Conservation (phyloP, 2,329 filamentous ascomycete genomes). For the Hypoxylon sp. region DNA sequence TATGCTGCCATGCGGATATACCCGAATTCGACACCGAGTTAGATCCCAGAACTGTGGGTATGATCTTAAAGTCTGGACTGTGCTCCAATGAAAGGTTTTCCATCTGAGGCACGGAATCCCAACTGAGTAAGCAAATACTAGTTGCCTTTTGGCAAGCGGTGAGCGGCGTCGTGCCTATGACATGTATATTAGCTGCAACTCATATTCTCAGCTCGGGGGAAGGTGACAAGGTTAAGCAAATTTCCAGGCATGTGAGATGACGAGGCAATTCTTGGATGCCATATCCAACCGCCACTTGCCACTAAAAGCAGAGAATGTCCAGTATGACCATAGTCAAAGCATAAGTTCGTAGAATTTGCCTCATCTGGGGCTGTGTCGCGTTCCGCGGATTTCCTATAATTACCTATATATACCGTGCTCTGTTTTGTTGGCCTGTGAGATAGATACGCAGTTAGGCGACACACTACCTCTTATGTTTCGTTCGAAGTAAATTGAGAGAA, state of each 20-base stretch:
- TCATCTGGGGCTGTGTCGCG: background rate
- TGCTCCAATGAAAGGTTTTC: background rate
- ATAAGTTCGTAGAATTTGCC: background rate
- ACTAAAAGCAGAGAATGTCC: background rate
- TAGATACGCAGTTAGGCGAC: background rate
- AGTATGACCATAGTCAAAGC: background rate
- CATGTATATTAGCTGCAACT: background rate
- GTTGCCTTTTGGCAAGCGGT: slow-evolving; percentile 4
- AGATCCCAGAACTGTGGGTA: background rate
- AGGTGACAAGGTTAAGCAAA: background rate
- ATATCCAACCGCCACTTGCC: background rate
- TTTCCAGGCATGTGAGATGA: background rate
- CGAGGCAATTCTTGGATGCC: background rate
- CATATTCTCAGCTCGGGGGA: background rate
- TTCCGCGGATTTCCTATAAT: background rate
- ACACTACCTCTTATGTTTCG: background rate
- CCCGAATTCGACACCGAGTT: background rate
- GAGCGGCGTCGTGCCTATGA: background rate
- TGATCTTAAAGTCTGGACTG: too few species aligned
- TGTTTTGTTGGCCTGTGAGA: background rate
- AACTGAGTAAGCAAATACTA: slow-evolving; percentile 2
- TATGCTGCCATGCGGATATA: background rate
- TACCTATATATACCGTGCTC: background rate
- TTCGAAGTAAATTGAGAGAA: background rate
- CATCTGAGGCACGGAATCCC: background rate